Evolutionary conservation across 2,329 filamentous ascomycete species (phyloP).

Genomic region (Arthrinium phaeospermum): DNA sequence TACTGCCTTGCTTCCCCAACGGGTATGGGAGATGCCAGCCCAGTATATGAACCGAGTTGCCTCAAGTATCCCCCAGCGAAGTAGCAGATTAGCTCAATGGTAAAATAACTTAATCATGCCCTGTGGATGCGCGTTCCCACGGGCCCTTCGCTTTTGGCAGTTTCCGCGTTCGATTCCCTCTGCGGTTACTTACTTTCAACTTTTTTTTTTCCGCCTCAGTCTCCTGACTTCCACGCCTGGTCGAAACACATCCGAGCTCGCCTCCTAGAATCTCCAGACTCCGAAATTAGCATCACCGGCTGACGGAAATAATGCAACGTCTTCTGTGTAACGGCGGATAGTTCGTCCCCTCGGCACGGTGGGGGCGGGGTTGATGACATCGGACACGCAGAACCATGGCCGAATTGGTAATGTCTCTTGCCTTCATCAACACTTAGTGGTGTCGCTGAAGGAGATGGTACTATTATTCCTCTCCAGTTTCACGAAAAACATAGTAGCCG

Average conservation of each 20-base stretch:
- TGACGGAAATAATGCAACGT: not conserved
- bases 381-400: not conserved
- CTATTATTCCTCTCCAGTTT: not conserved
- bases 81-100: too few relatives aligned
- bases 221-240: not conserved
- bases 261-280: not conserved
- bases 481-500: not conserved
- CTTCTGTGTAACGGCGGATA: not conserved
- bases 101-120: too few relatives aligned
- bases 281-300: not conserved
- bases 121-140: too few relatives aligned
- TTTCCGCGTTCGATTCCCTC: not conserved
- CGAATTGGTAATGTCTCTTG: not conserved
- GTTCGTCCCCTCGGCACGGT: conserved; percentile 17
- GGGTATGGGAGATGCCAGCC: not conserved
- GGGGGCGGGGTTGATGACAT: conserved; percentile 22
- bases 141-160: too few relatives aligned
- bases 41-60: not conserved
- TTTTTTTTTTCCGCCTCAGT: too few relatives aligned
- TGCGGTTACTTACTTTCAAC: not conserved
- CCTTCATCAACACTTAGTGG: not conserved
- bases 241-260: not conserved
- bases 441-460: not conserved
- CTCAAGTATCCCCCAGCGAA: not conserved
- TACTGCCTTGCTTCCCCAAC: not conserved